A percentile compares a stretch with the other conserved stretches of the same genome.
These are phyloP conservation scores for Cercospora zeae-maydis DNA, from an alignment of 2,329 filamentous ascomycete species.

Conservation along the genomic window DNA sequence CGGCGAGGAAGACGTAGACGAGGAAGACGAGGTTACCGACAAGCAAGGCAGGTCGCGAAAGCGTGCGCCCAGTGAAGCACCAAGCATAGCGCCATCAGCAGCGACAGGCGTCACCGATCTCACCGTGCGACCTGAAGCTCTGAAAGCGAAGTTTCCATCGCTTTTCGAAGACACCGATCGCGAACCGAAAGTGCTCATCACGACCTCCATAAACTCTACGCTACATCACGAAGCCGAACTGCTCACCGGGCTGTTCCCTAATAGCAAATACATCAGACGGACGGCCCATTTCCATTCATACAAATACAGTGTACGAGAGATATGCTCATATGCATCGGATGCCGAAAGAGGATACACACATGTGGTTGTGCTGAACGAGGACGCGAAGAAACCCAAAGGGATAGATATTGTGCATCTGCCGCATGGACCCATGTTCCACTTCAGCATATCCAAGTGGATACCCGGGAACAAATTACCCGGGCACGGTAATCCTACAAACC, in stretches of 20 bases:
- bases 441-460: conserved; percentile 84
- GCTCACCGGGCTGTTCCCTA: conserved; percentile 78
- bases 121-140: conserved; percentile 57
- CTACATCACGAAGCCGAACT: conserved; percentile 79
- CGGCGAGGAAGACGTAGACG: conserved; percentile 41
- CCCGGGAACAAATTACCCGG: conserved; percentile 83
- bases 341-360: conserved; percentile 68
- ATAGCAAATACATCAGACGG: conserved; percentile 75
- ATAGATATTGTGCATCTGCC: conserved; percentile 83
- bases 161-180: conserved; percentile 52
- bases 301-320: conserved; percentile 90
- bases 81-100: conserved; percentile 49
- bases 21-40: conserved; percentile 42
- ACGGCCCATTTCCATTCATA: conserved; percentile 78
- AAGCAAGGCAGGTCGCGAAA: conserved; percentile 22
- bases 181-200: conserved; percentile 82
- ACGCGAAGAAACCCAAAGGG: conserved; percentile 77
- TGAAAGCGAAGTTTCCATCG: conserved; percentile 58
- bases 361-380: conserved; percentile 81
- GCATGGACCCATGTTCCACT: conserved; percentile 85
- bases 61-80: conserved; percentile 42
- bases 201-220: conserved; percentile 82
- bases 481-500: conserved; percentile 84
- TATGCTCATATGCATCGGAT: conserved; percentile 77
- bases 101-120: conserved; percentile 61